Base-by-base conservation (phyloP, 495 filamentous ascomycete genomes). In the Tuber umbilicatum region DNA sequence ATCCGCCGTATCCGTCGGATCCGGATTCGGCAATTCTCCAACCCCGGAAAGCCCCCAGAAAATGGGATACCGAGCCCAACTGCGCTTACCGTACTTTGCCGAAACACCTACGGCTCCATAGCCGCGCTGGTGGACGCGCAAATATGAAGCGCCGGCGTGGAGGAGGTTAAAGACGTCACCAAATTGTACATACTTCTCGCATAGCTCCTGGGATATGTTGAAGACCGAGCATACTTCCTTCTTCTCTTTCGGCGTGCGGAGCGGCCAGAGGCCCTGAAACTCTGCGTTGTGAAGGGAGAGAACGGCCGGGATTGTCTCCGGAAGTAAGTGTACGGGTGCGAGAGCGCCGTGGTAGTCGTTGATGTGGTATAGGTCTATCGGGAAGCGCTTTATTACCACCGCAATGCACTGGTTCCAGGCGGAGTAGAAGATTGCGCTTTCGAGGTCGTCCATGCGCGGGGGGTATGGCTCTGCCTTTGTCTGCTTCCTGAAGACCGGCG, bases 261-360 rank as follows among this genome's bases (percentile, higher is more conserved):
- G 91, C 37, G 90, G 89, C 89, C 90, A 92, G 60, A 92, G 84
- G 64, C 90, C 90, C 78, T 92, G 91, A 77, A 92, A 92, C 82
- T 93, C 90, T 45, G 90, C 91, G 76, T 92, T 90, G 82, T 90
- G 89, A 27, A 89, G 86, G n/a, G 86, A 88, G 4, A 87, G 80
- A 67, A 84, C 86, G 19, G 84, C 79, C 1, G 85, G 86, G 67
- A 86, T 80, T 1, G 85, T 67, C 67, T 68, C 38, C 68, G 79
- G 74, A 67, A 79, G 73, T 27, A 92, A 85, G 75, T 93, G 90
- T 10, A 93, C 84, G 17, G 90, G 91, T 50, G 91, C 91, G 9
- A 91, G 83, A 27, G 91, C 89, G 42, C 91, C 91, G 75, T 93
- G 91, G 81, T 93, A 93, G 81, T 93, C 91, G 82, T 93, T 93